Base-by-base conservation (phyloP, 257 asterid genomes). In the Plantago ovata region DNA sequence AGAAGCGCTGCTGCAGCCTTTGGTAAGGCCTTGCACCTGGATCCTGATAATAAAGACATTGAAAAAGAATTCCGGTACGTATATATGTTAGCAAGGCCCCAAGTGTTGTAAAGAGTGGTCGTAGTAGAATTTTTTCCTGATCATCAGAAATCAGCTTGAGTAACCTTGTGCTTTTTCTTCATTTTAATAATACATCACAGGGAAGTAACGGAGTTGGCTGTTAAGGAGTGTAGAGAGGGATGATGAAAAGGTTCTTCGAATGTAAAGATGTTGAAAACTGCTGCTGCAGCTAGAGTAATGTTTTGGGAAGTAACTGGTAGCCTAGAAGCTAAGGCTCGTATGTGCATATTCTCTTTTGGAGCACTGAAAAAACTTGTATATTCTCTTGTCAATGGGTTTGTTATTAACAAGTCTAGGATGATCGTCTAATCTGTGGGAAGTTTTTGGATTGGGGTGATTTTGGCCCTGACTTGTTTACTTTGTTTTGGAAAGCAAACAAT, bases 1-100 rank as follows among this genome's bases (percentile, higher is more conserved):
- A 2, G 10, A 0, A 41, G 6, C 42, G 72, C 75, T 2, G 23
- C 65, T 9, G 66, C 39, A 18, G 53, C 79, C 19, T 74, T 74
- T 58, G 44, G 46, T 10, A 6, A 18, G 18, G 72, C 79, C 33
- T 21, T 56, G 52, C n/a, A 10, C 15, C 50, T 69, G 51, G 75
- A 65, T 44, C 72, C 70, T 22, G 59, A 42, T 14, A 61, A 74
- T 65, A 38, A 64, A 58, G 75, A 60, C 14, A 60, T 53, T 20
- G 45, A 53, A 1, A 24, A 63, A n/a, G 69, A 58, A 18, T 46
- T 58, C 53, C 21, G 14, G 53, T 58, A 11, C 42, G 63, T 16
- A 38, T 32, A n/a, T 19, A 1, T 56, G 4, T 7, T 12, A 6
- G 19, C 4, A 2, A 1, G 48, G 19, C 48, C 13, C 18, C 48